These are phyloP conservation scores for Macrophomina phaseolina DNA, from an alignment of 2,329 filamentous ascomycete species.

Conservation along the genomic window DNA sequence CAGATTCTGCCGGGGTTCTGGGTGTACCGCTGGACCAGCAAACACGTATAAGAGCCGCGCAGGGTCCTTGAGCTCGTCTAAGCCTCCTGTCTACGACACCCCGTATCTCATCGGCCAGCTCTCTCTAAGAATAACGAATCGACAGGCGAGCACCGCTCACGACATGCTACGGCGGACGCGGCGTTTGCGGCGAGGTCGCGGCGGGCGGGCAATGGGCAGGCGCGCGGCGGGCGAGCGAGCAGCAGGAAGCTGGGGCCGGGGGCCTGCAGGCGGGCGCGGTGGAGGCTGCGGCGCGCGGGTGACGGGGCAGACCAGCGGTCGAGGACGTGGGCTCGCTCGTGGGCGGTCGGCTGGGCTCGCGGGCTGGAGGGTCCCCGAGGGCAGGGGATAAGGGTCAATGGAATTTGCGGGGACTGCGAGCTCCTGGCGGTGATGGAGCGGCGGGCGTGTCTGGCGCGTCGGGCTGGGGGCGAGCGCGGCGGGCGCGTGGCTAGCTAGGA, in stretches of 20 bases:
- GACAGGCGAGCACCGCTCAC: slow-evolving; percentile 17
- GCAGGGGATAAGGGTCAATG: slow-evolving; percentile 28
- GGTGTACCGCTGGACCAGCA: slow-evolving; percentile 2
- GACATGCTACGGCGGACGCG: slow-evolving; percentile 21
- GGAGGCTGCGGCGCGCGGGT: neutral
- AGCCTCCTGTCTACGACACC: neutral
- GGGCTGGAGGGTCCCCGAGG: neutral
- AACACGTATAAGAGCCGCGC: slow-evolving; percentile 18
- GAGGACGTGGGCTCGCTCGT: neutral
- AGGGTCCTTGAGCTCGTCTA: slow-evolving; percentile 4
- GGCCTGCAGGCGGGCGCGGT: neutral
- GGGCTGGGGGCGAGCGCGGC: neutral
- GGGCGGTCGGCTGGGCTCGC: neutral
- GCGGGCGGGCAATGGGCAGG: neutral
- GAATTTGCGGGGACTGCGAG: slow-evolving; percentile 25
- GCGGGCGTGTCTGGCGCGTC: neutral
- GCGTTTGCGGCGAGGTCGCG: neutral
- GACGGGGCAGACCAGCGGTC: neutral
- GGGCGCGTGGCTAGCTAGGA: slow-evolving; percentile 17
- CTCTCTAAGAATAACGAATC: slow-evolving; percentile 24
- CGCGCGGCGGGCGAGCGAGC: neutral
- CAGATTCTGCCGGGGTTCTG: neutral
- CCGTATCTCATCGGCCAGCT: slow-evolving; percentile 22
- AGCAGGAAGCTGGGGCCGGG: neutral
- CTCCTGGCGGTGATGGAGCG: slow-evolving; percentile 13